These are phyloP conservation scores for Oryza glumipatula DNA, from an alignment of 176 grass and related monocot genomes.

Conservation along the genomic window DNA sequence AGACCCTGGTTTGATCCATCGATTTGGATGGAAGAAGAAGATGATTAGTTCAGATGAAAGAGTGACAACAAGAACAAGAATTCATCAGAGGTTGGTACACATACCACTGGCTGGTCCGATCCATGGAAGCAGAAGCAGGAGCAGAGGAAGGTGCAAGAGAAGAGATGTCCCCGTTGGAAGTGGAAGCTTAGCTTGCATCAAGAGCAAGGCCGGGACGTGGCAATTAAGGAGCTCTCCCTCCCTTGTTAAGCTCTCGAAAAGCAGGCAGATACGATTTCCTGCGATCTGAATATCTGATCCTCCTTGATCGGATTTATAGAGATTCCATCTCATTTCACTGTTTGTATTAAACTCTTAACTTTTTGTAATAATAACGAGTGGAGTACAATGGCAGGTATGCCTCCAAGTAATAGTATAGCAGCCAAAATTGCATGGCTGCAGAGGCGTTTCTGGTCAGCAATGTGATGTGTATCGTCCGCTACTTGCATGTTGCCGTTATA, in stretches of 20 bases:
- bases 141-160: background rate
- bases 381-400: background rate
- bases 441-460: background rate
- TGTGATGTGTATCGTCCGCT: background rate
- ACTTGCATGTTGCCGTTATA: background rate
- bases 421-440: background rate
- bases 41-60: background rate
- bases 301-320: constrained; percentile 24
- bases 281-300: background rate
- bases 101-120: constrained; percentile 78
- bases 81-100: background rate
- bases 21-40: background rate
- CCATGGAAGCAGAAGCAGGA: constrained; percentile 53
- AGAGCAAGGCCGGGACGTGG: background rate
- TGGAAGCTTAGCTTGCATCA: background rate
- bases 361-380: background rate
- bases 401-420: background rate
- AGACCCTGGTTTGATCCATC: constrained; percentile 45
- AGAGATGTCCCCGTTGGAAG: background rate
- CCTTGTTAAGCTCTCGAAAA: too few relatives aligned
- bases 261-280: background rate
- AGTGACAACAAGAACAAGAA: background rate
- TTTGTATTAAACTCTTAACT: background rate
- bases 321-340: constrained; percentile 4
- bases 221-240: background rate